These are phyloP conservation scores for Diaporthe sp. DNA, from an alignment of 2,329 filamentous ascomycete genomes.

Conservation along the genomic window DNA sequence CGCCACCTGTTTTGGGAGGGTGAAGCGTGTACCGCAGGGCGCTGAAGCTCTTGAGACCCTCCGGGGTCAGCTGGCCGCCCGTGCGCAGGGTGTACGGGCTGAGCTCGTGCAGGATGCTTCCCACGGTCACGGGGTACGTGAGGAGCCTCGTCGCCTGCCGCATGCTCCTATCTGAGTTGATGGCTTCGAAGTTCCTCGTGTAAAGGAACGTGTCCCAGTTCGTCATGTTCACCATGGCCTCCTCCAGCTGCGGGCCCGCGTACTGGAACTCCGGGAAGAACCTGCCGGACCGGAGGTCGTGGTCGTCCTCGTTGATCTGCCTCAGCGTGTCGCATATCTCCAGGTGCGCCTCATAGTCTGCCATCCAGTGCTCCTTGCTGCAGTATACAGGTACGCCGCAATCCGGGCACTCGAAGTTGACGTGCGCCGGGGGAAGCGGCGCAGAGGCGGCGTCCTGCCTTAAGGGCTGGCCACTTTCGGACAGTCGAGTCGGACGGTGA, in stretches of 20 bases:
- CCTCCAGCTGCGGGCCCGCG: slow-evolving; percentile 89
- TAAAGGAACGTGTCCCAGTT: slow-evolving; percentile 99
- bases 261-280: slow-evolving; percentile 96
- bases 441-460: slow-evolving; percentile 63
- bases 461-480: slow-evolving; percentile 74
- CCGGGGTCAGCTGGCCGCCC: slow-evolving; percentile 81
- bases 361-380: slow-evolving; percentile 93
- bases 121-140: slow-evolving; percentile 94
- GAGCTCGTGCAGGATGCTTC: slow-evolving; percentile 91
- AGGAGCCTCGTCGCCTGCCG: slow-evolving; percentile 92
- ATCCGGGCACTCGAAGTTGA: slow-evolving; percentile 95
- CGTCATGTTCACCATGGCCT: slow-evolving; percentile 94
- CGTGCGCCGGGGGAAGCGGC: slow-evolving; percentile 78
- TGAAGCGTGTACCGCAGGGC: slow-evolving; percentile 95
- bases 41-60: slow-evolving; percentile 93
- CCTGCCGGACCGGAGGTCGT: slow-evolving; percentile 90
- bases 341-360: slow-evolving; percentile 93
- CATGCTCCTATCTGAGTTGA: slow-evolving; percentile 92
- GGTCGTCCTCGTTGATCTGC: slow-evolving; percentile 98
- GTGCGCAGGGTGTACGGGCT: slow-evolving; percentile 89
- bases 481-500: slow-evolving; percentile 80
- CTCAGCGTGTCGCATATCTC: slow-evolving; percentile 91
- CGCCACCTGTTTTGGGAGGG: slow-evolving; percentile 83
- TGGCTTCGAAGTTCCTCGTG: slow-evolving; percentile 88
- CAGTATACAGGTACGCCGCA: slow-evolving; percentile 96